Evolutionary conservation across 306 rosid genomes (phyloP).

Genomic region (Corylus heterophylla): DNA sequence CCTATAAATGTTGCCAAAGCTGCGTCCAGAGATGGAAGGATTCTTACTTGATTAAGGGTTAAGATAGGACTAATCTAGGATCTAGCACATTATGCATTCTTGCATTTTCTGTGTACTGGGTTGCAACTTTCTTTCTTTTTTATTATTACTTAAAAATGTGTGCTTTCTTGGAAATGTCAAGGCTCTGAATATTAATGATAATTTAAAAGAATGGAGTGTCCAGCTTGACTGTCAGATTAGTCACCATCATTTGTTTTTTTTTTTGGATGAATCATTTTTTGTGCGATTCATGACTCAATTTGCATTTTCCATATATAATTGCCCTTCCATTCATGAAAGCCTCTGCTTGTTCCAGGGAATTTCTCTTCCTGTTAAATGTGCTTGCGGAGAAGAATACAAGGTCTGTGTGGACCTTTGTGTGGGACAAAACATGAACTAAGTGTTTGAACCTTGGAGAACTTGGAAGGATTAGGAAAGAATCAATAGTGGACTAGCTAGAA

Average conservation of each 20-base stretch:
- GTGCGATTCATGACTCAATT: conserved; percentile 6
- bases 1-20: background rate
- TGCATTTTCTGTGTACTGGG: background rate
- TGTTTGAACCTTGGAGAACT: conserved; percentile 3
- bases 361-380: conserved; percentile 63
- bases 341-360: conserved; percentile 55
- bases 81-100: background rate
- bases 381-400: conserved; percentile 74
- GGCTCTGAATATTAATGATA: conserved; percentile 14
- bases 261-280: background rate
- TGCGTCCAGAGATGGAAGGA: background rate
- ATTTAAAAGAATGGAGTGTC: conserved; percentile 9
- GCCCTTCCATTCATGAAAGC: conserved; percentile 24
- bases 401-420: conserved; percentile 43
- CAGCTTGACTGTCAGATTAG: background rate
- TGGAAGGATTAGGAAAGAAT: conserved; percentile 6
- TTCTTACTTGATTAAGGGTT: conserved; percentile 2
- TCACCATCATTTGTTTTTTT: background rate
- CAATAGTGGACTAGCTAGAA: conserved; percentile 10
- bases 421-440: conserved; percentile 27
- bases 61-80: background rate
- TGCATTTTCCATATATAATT: conserved; percentile 5
- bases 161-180: conserved; percentile 6
- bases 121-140: background rate
- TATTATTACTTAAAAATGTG: background rate